These are phyloP conservation scores for Strobilomyces confusus DNA, from an alignment of 768 basidiomycete genomes.

Conservation along the genomic window DNA sequence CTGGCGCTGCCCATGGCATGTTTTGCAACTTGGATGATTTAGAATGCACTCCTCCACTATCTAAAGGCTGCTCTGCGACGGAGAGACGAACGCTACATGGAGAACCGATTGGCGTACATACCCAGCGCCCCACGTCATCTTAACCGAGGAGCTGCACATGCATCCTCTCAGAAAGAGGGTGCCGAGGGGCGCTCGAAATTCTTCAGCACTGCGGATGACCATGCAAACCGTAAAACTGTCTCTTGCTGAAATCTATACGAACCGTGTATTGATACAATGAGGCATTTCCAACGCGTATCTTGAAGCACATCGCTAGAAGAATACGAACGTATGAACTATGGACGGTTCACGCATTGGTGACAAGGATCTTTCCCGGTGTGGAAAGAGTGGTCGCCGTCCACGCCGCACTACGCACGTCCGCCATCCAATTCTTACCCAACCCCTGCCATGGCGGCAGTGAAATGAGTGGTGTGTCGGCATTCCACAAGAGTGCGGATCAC, in stretches of 20 bases:
- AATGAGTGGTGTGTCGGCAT: slow-evolving; percentile 18
- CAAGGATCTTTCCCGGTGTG: neutral
- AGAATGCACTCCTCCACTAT: neutral
- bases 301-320: slow-evolving; percentile 1
- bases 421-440: slow-evolving; percentile 6
- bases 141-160: neutral
- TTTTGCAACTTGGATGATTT: slow-evolving; percentile 8
- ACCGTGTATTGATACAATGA: neutral
- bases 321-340: neutral
- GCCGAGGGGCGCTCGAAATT: neutral
- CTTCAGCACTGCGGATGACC: neutral
- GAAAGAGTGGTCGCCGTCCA: slow-evolving; percentile 2
- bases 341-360: slow-evolving; percentile 2
- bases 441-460: neutral
- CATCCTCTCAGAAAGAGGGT: neutral
- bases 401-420: slow-evolving; percentile 8
- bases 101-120: too few relatives aligned
- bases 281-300: neutral
- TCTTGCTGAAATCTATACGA: neutral
- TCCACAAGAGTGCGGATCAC: slow-evolving; percentile 19
- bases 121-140: too few relatives aligned
- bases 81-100: neutral
- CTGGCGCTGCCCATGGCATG: slow-evolving; percentile 6
- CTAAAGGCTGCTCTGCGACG: neutral
- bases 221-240: neutral